Evolutionary conservation across 192 early-diverging fungal genomes (phyloP), one percentile per base, ranked within the genome.

Genomic region (Entomortierella chlamydospora): DNA sequence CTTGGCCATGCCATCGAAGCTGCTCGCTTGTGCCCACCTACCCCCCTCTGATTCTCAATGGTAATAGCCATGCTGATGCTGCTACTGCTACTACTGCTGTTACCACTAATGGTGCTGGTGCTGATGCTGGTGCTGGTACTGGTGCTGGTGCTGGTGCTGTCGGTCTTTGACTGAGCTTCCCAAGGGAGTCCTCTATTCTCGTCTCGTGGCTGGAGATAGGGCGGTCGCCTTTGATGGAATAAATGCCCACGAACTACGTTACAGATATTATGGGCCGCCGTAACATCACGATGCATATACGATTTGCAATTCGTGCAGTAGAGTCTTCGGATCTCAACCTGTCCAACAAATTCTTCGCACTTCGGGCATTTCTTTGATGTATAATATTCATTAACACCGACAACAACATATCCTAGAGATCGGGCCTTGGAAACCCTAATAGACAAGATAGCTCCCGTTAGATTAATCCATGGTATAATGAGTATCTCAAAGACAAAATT

Each of bases 381-480:
- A 41, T 41, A 37, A 67, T 23, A 67, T 67, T 67, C 65, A 23
- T 67, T 66, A 4, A 67, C 55, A 30, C 65, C 55, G 7, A 67
- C 55, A 0, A 47, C 54, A 30, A 66, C 31, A 26, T 56, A 66
- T 29, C 49, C 30, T 10, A 52, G 29, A n/a, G 50, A 64, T 39
- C 62, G 6, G n/a, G 33, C 49, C 62, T 64, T 50, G 3, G 22
- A 4, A 50, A n/a, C n/a, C n/a, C n/a, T n/a, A n/a, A n/a, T n/a
- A n/a, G n/a, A n/a, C n/a, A n/a, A n/a, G n/a, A n/a, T n/a, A n/a
- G n/a, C n/a, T n/a, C n/a, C n/a, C n/a, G n/a, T n/a, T n/a, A n/a
- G n/a, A n/a, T n/a, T n/a, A n/a, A n/a, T n/a, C n/a, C n/a, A n/a
- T n/a, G n/a, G n/a, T 50, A 50, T 5, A 50, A 17, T 10, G 15